phyloP scores from a whole-genome alignment of 1,284 basidiomycete genomes.

The Takashimella koratensis region DNA sequence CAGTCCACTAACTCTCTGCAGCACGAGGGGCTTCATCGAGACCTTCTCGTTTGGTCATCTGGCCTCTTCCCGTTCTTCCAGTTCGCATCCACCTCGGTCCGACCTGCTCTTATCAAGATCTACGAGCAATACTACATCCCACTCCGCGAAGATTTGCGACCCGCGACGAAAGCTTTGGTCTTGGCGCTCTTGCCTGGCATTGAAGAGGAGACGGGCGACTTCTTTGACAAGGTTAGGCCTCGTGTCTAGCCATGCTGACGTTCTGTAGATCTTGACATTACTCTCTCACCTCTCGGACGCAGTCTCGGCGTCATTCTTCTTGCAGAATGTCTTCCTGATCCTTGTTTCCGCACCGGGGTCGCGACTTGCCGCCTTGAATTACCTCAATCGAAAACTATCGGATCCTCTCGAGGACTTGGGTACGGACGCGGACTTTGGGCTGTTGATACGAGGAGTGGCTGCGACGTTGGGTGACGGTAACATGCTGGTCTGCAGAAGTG shows the following conservation, averaged over 20 bases:
- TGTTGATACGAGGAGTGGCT: conserved; percentile 88
- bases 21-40: conserved; percentile 81
- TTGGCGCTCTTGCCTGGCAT: conserved; percentile 87
- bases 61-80: conserved; percentile 98
- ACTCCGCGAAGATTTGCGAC: conserved; percentile 73
- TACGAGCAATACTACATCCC: conserved; percentile 90
- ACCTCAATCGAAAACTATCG: conserved; percentile 74
- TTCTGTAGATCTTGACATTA: conserved; percentile 67
- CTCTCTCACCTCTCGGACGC: conserved; percentile 78
- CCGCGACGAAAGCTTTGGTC: conserved; percentile 89
- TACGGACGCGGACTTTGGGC: conserved; percentile 70
- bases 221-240: conserved; percentile 76
- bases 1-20: no score
- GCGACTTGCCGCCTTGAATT: conserved; percentile 82
- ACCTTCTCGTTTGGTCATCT: conserved; percentile 90
- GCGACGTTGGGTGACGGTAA: conserved; percentile 87
- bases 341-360: conserved; percentile 86
- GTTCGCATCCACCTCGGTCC: conserved; percentile 92
- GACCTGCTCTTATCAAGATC: conserved; percentile 80
- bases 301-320: conserved; percentile 80
- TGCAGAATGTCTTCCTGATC: conserved; percentile 91
- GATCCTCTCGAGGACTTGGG: conserved; percentile 18
- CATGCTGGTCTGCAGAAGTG: conserved; percentile 74
- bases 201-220: conserved; percentile 94
- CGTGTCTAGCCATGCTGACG: conserved; percentile 3